These are phyloP conservation scores for Corymbia citriodora DNA, from an alignment of 441 rosid genomes.

Conservation along the genomic window DNA sequence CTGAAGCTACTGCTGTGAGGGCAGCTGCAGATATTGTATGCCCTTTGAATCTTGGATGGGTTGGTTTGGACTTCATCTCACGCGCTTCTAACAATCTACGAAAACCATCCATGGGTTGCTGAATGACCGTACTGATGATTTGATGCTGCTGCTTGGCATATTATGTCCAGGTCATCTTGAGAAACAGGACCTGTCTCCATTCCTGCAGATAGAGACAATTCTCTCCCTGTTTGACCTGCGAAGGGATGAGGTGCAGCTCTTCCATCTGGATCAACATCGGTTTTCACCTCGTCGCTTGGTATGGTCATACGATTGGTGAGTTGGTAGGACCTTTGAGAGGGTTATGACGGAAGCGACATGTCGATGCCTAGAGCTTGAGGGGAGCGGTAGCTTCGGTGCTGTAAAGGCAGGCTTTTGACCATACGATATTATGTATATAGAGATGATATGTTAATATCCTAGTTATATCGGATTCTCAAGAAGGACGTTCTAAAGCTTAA, in stretches of 20 bases:
- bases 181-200: conserved; percentile 71
- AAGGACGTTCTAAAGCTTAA: background rate
- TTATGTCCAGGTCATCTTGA: conserved; percentile 48
- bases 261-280: background rate
- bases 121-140: background rate
- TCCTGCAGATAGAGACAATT: conserved; percentile 26
- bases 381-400: background rate
- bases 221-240: background rate
- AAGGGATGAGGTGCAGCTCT: background rate
- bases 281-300: background rate
- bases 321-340: background rate
- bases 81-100: conserved; percentile 32
- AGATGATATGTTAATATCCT: background rate
- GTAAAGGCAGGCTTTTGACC: background rate
- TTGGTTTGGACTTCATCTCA: conserved; percentile 84
- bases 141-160: background rate
- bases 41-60: conserved; percentile 68
- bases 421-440: background rate
- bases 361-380: background rate
- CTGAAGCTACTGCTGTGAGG: conserved; percentile 58
- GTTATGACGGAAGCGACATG: background rate
- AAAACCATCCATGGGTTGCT: background rate
- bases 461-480: background rate
- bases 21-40: conserved; percentile 44
- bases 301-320: background rate